Evolutionary conservation across 768 basidiomycete species (phyloP).

Genomic region (Termitomyces sp.): DNA sequence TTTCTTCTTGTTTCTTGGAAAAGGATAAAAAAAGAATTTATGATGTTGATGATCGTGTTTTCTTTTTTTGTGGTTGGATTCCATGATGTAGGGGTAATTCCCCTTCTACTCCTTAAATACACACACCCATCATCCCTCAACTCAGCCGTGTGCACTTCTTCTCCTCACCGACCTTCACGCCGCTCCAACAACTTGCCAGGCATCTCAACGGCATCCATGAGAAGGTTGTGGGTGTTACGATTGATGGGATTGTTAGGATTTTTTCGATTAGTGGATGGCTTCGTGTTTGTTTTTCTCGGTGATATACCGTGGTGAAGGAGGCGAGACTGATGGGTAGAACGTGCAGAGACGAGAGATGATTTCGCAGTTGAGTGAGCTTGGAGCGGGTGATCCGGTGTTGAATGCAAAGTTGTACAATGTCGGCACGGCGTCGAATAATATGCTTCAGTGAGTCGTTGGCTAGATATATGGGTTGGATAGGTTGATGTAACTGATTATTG

Average conservation of each 20-base stretch:
- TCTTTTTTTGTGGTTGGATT: slow-evolving; percentile 80
- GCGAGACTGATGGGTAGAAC: not conserved
- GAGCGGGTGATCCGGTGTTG: slow-evolving; percentile 57
- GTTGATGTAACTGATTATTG: not conserved
- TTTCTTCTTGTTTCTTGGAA: not conserved
- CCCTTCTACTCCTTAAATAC: not conserved
- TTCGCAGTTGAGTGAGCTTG: slow-evolving; percentile 82
- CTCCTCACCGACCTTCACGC: slow-evolving; percentile 79
- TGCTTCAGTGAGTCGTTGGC: slow-evolving; percentile 57
- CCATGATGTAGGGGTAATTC: slow-evolving; percentile 86
- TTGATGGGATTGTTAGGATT: slow-evolving; percentile 86
- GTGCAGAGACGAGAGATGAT: slow-evolving; percentile 76
- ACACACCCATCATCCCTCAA: not conserved
- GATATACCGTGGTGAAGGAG: not conserved
- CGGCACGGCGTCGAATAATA: slow-evolving; percentile 77
- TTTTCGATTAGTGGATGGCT: slow-evolving; percentile 80
- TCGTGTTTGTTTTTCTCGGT: not conserved
- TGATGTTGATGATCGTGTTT: not conserved
- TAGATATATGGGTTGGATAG: not conserved
- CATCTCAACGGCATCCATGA: slow-evolving; percentile 90
- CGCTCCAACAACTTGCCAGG: slow-evolving; percentile 77
- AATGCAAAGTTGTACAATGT: slow-evolving; percentile 69
- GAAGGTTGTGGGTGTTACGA: slow-evolving; percentile 83
- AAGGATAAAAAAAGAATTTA: no score
- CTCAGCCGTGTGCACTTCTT: slow-evolving; percentile 80